Base-by-base conservation (phyloP, 2,329 filamentous ascomycete genomes). In the Botrytis deweyae region DNA sequence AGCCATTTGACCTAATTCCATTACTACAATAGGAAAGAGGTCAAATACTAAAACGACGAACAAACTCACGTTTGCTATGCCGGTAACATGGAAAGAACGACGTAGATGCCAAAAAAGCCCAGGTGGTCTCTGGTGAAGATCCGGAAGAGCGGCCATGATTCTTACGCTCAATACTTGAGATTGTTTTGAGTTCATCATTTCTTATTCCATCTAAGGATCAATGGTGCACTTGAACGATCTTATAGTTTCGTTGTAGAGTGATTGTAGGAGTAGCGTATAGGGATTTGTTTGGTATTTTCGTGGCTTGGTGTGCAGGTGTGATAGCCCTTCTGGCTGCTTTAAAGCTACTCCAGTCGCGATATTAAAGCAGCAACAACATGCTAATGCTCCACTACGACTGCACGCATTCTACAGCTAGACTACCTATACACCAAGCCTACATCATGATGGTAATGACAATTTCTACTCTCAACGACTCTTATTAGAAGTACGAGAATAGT, bases 271-370 rank as follows among this genome's bases (percentile, higher is more conserved):
- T 18, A 65, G 44, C 5, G 4, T 14, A n/a, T 14, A 5, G 7
- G 25, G 22, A 52, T 36, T 12, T 12, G 18, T 36, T 46, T 36
- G 29, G 3, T 33, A 8, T 68, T 52, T 22, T 29, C 9, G 36
- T 12, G 33, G 16, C 4, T 25, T 40, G 20, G 18, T 29, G 33
- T 40, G 42, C 25, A 29, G 20, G 18, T 29, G 33, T 40, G 42
- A 1, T 22, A 68, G 2, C 12, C n/a, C 52, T 8, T 58, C 2
- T 8, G 16, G 65, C 65, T 14, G 65, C 49, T 68, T 68, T 68
- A 25, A 66, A 12, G 0, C 0, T 0, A 3, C 2, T 20, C 3
- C 1, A 1, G 18, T 5, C 6, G 2, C 25, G 1, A 7, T 7
- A 3, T 18, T n/a, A 64, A 64, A 64, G 62, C 62, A n/a, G 62